Conservation (phyloP, 164 flowering plant genomes). For the Akebia trifoliata region DNA sequence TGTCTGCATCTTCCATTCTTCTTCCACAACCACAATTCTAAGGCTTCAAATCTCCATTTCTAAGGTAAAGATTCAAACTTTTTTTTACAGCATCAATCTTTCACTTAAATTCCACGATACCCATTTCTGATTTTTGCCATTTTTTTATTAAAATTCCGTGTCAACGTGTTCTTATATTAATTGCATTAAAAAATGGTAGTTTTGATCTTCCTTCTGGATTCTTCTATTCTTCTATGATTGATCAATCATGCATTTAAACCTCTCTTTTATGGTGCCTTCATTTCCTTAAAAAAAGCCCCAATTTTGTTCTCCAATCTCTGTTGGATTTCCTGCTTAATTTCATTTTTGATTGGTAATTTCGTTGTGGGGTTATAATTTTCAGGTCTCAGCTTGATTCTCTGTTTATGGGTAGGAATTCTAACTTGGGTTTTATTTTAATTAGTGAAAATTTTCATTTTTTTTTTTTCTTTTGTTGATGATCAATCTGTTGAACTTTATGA, state of each 20-base stretch:
- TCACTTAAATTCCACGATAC: no score
- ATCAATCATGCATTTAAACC: no score
- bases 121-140: no score
- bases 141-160: not conserved
- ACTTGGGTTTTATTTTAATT: not conserved
- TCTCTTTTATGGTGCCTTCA: no score
- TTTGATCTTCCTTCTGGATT: no score
- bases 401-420: constrained; percentile 1
- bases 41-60: not conserved
- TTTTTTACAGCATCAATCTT: no score
- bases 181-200: no score
- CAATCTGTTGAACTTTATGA: not conserved
- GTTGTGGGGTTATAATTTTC: not conserved
- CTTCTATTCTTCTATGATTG: no score
- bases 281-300: no score
- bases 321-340: not conserved
- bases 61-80: constrained; percentile 3
- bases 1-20: constrained; percentile 7
- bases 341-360: not conserved
- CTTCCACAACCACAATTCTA: not conserved
- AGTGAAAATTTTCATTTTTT: not conserved
- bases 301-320: no score
- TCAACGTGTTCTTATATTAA: no score
- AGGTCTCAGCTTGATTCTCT: not conserved
- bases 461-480: not conserved